Percentiles rank a stretch among this genome's conserved stretches.
phyloP scores from a whole-genome alignment of 2,329 filamentous ascomycete species.

The Alternaria hordeiaustralica region DNA sequence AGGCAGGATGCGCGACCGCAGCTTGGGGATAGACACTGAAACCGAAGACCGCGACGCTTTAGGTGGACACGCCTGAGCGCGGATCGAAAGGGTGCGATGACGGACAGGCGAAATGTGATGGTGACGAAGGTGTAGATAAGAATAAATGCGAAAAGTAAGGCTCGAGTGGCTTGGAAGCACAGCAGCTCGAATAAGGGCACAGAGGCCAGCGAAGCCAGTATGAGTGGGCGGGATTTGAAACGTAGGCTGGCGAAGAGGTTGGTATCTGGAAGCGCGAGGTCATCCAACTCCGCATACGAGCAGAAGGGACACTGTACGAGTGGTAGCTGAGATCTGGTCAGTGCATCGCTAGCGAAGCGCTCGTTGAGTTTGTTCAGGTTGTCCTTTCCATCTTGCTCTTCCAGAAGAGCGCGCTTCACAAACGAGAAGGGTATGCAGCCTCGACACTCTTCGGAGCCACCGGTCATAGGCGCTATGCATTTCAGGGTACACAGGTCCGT shows the following conservation, averaged over 20 bases:
- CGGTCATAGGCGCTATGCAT: constrained; percentile 77
- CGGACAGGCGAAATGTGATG: constrained; percentile 30
- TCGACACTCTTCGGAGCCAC: constrained; percentile 62
- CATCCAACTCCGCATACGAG: constrained; percentile 85
- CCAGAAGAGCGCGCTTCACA: constrained; percentile 74
- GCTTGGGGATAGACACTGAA: constrained; percentile 73
- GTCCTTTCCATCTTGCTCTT: constrained; percentile 73
- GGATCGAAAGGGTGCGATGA: constrained; percentile 57
- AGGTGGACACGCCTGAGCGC: constrained; percentile 73
- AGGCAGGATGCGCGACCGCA: constrained; percentile 80
- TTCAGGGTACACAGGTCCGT: constrained; percentile 73
- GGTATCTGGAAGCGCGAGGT: constrained; percentile 39
- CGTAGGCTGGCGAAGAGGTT: constrained; percentile 35
- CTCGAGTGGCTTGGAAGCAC: constrained; percentile 52
- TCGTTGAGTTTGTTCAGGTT: constrained; percentile 78
- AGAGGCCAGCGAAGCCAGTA: constrained; percentile 33
- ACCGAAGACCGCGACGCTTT: constrained; percentile 74
- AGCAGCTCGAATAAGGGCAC: constrained; percentile 43
- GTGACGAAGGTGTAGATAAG: constrained; percentile 37
- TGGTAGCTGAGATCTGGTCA: constrained; percentile 75
- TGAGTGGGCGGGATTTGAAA: constrained; percentile 41
- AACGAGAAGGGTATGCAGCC: constrained; percentile 75
- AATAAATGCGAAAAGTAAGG: constrained; percentile 63
- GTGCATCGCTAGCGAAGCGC: constrained; percentile 75
- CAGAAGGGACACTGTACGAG: constrained; percentile 90